Conservation (phyloP, 2,329 filamentous ascomycete species). For the Metarhizium anisopliae region DNA sequence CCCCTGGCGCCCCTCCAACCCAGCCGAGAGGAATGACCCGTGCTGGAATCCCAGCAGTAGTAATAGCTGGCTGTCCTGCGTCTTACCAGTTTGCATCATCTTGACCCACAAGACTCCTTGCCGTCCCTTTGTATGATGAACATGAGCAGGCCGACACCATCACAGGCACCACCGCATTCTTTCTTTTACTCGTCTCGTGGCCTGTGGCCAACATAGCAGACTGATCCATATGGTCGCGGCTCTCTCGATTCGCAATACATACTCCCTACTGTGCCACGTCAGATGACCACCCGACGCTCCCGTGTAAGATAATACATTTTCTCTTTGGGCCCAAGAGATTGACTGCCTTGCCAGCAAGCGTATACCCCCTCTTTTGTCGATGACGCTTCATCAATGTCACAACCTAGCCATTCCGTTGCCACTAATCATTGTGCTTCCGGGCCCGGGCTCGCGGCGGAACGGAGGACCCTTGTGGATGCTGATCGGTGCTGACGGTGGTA, state of each 20-base stretch:
- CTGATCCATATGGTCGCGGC: background rate
- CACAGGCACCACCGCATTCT: too few relatives aligned
- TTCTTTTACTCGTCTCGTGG: too few relatives aligned
- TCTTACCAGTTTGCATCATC: background rate
- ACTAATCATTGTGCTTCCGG: constrained; percentile 1
- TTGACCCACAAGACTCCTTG: background rate
- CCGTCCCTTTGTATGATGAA: background rate
- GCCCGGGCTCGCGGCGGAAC: constrained; percentile 3
- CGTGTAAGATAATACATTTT: too few relatives aligned
- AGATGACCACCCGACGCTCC: background rate
- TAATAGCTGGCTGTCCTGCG: background rate
- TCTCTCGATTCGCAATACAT: background rate
- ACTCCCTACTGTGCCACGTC: background rate
- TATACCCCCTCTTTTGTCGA: background rate
- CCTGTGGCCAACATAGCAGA: background rate
- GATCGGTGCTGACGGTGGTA: constrained; percentile 6
- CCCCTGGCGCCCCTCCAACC: background rate
- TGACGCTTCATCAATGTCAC: background rate
- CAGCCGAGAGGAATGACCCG: background rate
- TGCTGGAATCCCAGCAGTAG: background rate
- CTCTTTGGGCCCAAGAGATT: background rate
- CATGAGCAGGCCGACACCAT: too few relatives aligned
- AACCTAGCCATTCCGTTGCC: background rate
- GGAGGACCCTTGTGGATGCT: constrained; percentile 4
- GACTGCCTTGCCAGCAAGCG: background rate